Percentiles rank a stretch among this genome's conserved stretches.
phyloP scores from a whole-genome alignment of 2,329 filamentous ascomycete species.

The Penicillium sp. region DNA sequence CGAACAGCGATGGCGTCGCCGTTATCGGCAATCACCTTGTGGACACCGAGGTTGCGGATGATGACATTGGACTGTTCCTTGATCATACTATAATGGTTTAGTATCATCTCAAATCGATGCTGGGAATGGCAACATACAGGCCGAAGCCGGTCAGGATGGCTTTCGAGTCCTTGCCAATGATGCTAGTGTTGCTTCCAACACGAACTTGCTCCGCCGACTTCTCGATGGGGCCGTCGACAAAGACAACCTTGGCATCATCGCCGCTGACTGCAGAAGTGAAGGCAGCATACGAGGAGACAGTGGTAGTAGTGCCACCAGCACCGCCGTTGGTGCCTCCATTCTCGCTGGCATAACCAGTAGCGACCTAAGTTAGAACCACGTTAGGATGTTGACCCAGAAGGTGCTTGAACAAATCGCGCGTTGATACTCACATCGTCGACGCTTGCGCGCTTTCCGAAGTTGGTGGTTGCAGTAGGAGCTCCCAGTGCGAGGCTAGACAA shows the following conservation, averaged over 20 bases:
- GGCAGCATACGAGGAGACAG: conserved; percentile 51
- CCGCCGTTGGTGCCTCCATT: conserved; percentile 57
- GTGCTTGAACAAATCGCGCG: not conserved
- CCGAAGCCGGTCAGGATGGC: conserved; percentile 53
- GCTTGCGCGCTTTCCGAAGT: conserved; percentile 26
- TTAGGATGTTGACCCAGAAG: not conserved
- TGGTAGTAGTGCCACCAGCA: conserved; percentile 53
- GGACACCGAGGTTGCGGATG: conserved; percentile 60
- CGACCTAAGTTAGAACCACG: conserved; percentile 10
- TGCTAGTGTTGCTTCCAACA: conserved; percentile 51
- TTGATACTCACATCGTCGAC: conserved; percentile 24
- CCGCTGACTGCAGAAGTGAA: conserved; percentile 52
- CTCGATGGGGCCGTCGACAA: conserved; percentile 48
- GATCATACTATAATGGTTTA: conserved; percentile 46
- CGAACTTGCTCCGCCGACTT: conserved; percentile 44
- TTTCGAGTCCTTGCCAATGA: conserved; percentile 52
- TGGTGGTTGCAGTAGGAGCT: conserved; percentile 25
- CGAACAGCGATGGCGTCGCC: conserved; percentile 62
- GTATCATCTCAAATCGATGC: conserved; percentile 22
- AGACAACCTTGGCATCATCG: conserved; percentile 46
- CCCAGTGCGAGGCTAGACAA: conserved; percentile 26
- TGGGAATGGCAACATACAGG: conserved; percentile 15
- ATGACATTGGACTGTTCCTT: conserved; percentile 60
- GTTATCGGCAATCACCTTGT: conserved; percentile 54
- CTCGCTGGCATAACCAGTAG: conserved; percentile 47